These are phyloP conservation scores for Barnettozyma wickerhamii DNA, from an alignment of 805 yeast genomes.

Conservation along the genomic window DNA sequence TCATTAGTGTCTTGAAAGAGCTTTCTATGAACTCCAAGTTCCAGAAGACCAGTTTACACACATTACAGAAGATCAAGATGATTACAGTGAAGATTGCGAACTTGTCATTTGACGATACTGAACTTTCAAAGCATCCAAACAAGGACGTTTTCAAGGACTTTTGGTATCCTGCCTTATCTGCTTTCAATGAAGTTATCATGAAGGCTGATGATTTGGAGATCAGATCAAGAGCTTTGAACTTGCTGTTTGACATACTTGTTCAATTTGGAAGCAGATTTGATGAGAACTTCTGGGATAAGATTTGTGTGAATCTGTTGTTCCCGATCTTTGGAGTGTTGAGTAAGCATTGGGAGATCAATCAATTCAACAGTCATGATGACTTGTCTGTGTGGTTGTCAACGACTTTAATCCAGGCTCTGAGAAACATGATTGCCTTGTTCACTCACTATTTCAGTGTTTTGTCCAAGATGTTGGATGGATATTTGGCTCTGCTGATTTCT, in stretches of 20 bases:
- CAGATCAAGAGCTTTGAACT: slow-evolving; percentile 80
- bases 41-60: slow-evolving; percentile 76
- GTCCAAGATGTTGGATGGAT: slow-evolving; percentile 71
- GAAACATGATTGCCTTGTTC: slow-evolving; percentile 80
- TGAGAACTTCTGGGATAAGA: slow-evolving; percentile 73
- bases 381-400: slow-evolving; percentile 95
- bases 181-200: slow-evolving; percentile 88
- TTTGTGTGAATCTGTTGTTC: slow-evolving; percentile 74
- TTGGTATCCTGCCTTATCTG: slow-evolving; percentile 85
- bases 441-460: slow-evolving; percentile 77
- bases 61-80: slow-evolving; percentile 67
- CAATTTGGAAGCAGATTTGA: slow-evolving; percentile 77
- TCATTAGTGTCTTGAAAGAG: slow-evolving; percentile 72
- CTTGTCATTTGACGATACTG: slow-evolving; percentile 29
- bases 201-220: slow-evolving; percentile 92
- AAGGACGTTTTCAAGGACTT: slow-evolving; percentile 47
- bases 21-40: slow-evolving; percentile 80
- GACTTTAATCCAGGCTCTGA: slow-evolving; percentile 90
- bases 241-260: slow-evolving; percentile 74
- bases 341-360: slow-evolving; percentile 67
- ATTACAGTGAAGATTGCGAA: slow-evolving; percentile 58
- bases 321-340: slow-evolving; percentile 85
- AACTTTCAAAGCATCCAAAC: slow-evolving; percentile 15
- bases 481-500: slow-evolving; percentile 69
- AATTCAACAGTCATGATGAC: slow-evolving; percentile 71